phyloP scores from a whole-genome alignment of 2,329 filamentous ascomycete species.

The Apiospora sp. region DNA sequence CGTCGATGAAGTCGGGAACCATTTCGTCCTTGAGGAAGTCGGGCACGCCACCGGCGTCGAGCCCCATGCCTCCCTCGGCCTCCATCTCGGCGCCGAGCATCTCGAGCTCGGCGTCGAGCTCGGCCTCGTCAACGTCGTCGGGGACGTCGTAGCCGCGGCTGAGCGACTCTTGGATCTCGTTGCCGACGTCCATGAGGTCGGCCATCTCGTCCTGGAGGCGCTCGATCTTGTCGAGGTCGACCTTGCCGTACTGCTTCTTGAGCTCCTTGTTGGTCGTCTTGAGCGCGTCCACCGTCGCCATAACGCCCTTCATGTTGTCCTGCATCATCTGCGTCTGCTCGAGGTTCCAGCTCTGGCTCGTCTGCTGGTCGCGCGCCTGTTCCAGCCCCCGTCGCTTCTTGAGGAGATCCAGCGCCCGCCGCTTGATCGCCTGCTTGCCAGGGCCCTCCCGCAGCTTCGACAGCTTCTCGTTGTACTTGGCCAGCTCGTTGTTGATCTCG shows the following conservation, averaged over 20 bases:
- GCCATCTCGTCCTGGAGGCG: slow-evolving; percentile 99
- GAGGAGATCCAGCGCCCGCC: slow-evolving; percentile 93
- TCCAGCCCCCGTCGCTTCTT: slow-evolving; percentile 96
- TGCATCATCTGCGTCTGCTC: slow-evolving; percentile 98
- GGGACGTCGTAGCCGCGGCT: slow-evolving; percentile 92
- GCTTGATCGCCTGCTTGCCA: slow-evolving; percentile 89
- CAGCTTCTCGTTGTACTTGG: slow-evolving; percentile 71
- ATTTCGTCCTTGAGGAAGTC: slow-evolving; percentile 86
- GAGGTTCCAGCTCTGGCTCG: slow-evolving; percentile 98
- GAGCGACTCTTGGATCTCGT: slow-evolving; percentile 97
- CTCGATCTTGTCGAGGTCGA: slow-evolving; percentile 98
- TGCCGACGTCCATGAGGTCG: slow-evolving; percentile 95
- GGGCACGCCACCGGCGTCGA: slow-evolving; percentile 67
- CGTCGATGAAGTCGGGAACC: slow-evolving; percentile 90
- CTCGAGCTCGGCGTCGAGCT: slow-evolving; percentile 95
- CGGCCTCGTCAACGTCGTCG: slow-evolving; percentile 95
- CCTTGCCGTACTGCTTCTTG: slow-evolving; percentile 93
- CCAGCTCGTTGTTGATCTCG: slow-evolving; percentile 82
- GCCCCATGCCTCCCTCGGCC: slow-evolving; percentile 73
- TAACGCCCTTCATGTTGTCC: slow-evolving; percentile 97
- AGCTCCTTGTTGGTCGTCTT: slow-evolving; percentile 96
- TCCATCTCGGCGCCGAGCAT: slow-evolving; percentile 94
- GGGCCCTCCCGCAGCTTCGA: slow-evolving; percentile 89
- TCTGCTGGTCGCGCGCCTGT: slow-evolving; percentile 89
- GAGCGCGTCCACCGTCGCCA: slow-evolving; percentile 98